Evolutionary conservation across 2,329 filamentous ascomycete species (phyloP), one percentile per base, ranked within the genome.

Genomic region (Drechslerella stenobrocha): DNA sequence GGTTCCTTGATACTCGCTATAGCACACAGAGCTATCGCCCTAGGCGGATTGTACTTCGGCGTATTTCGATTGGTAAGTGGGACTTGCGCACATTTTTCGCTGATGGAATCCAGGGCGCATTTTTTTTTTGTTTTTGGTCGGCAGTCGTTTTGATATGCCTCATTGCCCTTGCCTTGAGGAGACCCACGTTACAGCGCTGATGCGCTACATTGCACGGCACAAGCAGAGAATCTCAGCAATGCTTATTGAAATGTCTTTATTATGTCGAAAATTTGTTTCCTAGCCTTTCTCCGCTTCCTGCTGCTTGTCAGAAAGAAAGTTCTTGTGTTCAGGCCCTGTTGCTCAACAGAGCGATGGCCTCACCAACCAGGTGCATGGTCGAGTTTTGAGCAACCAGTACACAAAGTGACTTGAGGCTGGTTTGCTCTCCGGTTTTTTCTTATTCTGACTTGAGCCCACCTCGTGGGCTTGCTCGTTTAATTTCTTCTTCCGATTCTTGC

Each of bases 401-500:
- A 59, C 52, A 20, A 32, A 53, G 61, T 59, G 61, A 67, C 55
- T 56, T 67, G 55, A 67, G 55, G 55, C 63, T 55, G 63, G 63
- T 55, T 59, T 59, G 53, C 55, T 55, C 35, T 13, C 8, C 6
- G 34, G 55, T 30, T 20, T 59, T 60, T 60, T 56, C 46, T 60
- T 60, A 30, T 60, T 56, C 22, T 22, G 24, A 30, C 32, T 37
- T 42, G 32, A 20, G 37, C 37, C 22, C 23, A 46, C 52, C 52
- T 65, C 60, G 61, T 58, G 61, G 53, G 47, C 53, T 66, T 66
- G 60, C 37, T 66, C 47, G 61, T 66, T 61, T 66, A 66, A 66
- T 66, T 67, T 67, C 55, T 67, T 67, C 63, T 67, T 67, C 44
- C 37, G 52, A 20, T 59, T 67, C 44, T 42, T 60, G 50, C 55